Evolutionary conservation across 768 basidiomycete species (phyloP).

Genomic region (Candolleomyces aberdarensis): DNA sequence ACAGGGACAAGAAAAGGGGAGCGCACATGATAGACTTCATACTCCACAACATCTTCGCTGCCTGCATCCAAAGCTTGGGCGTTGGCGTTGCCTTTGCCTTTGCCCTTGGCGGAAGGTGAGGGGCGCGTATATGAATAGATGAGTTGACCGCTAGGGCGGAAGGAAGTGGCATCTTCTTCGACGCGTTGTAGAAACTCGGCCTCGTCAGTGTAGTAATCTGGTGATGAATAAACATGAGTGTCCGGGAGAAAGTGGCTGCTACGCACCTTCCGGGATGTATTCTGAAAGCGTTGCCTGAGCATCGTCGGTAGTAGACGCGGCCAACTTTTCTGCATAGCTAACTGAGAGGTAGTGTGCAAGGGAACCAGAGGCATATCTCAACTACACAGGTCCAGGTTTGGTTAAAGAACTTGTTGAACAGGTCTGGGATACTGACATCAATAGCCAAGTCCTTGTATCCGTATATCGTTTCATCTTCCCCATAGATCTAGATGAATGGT

Average conservation of each 20-base stretch:
- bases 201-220: slow-evolving; percentile 72
- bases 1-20: slow-evolving; percentile 7
- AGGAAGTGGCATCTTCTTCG: slow-evolving; percentile 72
- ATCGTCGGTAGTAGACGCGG: slow-evolving; percentile 76
- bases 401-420: background rate
- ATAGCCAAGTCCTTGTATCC: slow-evolving; percentile 85
- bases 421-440: slow-evolving; percentile 53
- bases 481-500: slow-evolving; percentile 65
- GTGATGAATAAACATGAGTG: background rate
- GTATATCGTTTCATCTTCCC: slow-evolving; percentile 95
- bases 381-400: slow-evolving; percentile 35
- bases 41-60: slow-evolving; percentile 64
- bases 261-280: slow-evolving; percentile 72
- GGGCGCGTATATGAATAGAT: slow-evolving; percentile 77
- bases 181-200: slow-evolving; percentile 65
- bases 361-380: slow-evolving; percentile 86
- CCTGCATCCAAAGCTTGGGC: slow-evolving; percentile 40
- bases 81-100: slow-evolving; percentile 51
- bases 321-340: slow-evolving; percentile 64
- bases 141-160: slow-evolving; percentile 73
- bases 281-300: slow-evolving; percentile 72
- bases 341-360: slow-evolving; percentile 74
- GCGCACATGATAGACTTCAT: slow-evolving; percentile 88
- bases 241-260: background rate
- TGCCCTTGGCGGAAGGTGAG: slow-evolving; percentile 38